Conservation (phyloP, 352 stramenopile genomes). For the Phytophthora sp. region DNA sequence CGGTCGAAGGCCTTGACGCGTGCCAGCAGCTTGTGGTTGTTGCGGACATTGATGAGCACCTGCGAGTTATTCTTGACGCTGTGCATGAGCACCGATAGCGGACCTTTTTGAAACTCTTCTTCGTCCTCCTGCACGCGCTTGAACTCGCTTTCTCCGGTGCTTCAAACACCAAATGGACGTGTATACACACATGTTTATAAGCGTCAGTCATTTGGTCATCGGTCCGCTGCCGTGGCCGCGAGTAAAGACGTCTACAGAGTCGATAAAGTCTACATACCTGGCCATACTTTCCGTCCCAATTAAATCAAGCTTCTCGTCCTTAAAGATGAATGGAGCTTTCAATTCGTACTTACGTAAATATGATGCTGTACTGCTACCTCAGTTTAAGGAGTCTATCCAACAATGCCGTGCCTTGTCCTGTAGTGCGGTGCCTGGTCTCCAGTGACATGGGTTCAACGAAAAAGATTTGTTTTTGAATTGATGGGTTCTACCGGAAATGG, state of each 20-base stretch:
- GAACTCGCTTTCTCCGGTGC: slow-evolving; percentile 61
- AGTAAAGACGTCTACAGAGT: background rate
- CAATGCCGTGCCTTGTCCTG: background rate
- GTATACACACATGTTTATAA: slow-evolving; percentile 18
- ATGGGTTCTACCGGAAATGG: slow-evolving; percentile 25
- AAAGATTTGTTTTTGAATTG: slow-evolving; percentile 34
- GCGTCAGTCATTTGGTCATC: slow-evolving; percentile 7
- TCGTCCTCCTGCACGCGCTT: slow-evolving; percentile 90
- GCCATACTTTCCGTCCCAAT: slow-evolving; percentile 23
- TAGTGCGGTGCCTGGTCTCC: background rate
- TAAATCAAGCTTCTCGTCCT: slow-evolving; percentile 8
- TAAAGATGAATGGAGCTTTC: slow-evolving; percentile 35
- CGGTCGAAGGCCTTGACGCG: slow-evolving; percentile 99
- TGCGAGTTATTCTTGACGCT: slow-evolving; percentile 98
- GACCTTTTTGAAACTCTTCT: slow-evolving; percentile 96
- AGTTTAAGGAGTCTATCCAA: background rate
- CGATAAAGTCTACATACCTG: slow-evolving; percentile 25
- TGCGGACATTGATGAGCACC: slow-evolving; percentile 99
- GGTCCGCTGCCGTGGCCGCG: background rate
- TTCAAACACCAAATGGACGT: background rate
- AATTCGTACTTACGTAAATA: slow-evolving; percentile 20
- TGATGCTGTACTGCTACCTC: background rate
- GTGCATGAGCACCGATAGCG: slow-evolving; percentile 97
- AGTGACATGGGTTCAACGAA: slow-evolving; percentile 14
- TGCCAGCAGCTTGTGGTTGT: slow-evolving; percentile 99